Conservation (phyloP, 106 monocot species). For the Alisma plantagoaquatica region DNA sequence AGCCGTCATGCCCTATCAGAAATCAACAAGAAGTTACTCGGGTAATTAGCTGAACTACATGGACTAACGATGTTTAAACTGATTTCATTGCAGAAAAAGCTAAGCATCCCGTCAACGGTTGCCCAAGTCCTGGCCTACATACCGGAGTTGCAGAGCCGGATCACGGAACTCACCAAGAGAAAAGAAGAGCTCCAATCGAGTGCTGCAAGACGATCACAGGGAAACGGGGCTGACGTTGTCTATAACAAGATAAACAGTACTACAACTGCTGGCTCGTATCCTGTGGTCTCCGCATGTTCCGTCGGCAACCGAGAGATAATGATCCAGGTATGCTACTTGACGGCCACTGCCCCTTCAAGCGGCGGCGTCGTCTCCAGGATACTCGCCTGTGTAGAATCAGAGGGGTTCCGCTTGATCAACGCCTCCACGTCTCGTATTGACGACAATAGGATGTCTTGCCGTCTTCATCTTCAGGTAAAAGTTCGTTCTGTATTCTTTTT, state of each 20-base stretch:
- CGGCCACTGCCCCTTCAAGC: neutral
- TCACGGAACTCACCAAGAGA: constrained; percentile 20
- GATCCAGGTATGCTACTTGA: constrained; percentile 37
- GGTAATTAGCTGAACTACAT: neutral
- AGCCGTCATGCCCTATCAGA: too few species aligned
- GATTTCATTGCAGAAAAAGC: constrained; percentile 34
- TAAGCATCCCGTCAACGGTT: constrained; percentile 57
- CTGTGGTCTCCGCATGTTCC: constrained; percentile 29
- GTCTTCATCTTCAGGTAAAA: constrained; percentile 64
- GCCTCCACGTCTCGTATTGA: constrained; percentile 23
- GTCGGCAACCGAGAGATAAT: constrained; percentile 30
- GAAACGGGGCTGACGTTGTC: neutral
- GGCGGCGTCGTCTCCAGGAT: constrained; percentile 17
- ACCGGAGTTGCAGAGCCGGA: constrained; percentile 57
- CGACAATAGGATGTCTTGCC: constrained; percentile 26
- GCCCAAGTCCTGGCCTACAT: constrained; percentile 53
- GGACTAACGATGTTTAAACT: neutral
- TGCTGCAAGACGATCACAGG: neutral
- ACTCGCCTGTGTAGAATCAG: constrained; percentile 29
- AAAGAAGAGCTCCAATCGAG: constrained; percentile 39
- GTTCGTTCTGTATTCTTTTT: too few species aligned
- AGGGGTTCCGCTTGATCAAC: constrained; percentile 39
- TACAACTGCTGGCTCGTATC: too few species aligned
- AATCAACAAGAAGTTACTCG: neutral
- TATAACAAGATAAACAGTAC: neutral